phyloP scores from a whole-genome alignment of 108 stramenopile species.

The Nitzschia sp. region DNA sequence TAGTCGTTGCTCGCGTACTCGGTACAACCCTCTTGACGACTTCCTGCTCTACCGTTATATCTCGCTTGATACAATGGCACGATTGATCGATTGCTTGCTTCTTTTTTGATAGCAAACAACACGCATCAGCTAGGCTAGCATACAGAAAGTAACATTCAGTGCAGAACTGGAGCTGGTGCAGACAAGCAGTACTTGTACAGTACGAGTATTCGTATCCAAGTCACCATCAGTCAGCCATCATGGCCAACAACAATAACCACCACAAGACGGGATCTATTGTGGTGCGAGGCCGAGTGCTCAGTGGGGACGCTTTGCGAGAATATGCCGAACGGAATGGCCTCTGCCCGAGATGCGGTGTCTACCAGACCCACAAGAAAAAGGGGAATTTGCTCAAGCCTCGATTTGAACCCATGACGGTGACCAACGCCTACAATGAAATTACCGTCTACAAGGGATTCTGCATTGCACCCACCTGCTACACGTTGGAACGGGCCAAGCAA shows the following conservation, averaged over 20 bases:
- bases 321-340: conserved; percentile 13
- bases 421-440: conserved; percentile 21
- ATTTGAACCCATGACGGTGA: conserved; percentile 14
- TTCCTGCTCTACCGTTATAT: too few species aligned
- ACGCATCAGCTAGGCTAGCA: too few species aligned
- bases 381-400: background rate
- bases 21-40: too few species aligned
- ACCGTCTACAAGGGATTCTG: conserved; percentile 52
- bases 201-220: too few species aligned
- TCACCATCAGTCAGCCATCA: conserved; percentile 7
- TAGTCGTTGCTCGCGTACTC: too few species aligned
- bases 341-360: conserved; percentile 7
- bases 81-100: too few species aligned
- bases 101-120: too few species aligned
- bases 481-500: conserved; percentile 40
- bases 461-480: conserved; percentile 39
- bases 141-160: too few species aligned
- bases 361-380: conserved; percentile 13
- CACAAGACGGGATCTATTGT: background rate
- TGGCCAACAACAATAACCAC: background rate
- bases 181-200: too few species aligned
- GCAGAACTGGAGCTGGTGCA: too few species aligned
- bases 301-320: background rate
- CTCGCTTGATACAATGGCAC: too few species aligned
- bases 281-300: background rate